These are phyloP conservation scores for Trichoderma hamatum DNA, from an alignment of 2,329 filamentous ascomycete species.

Conservation along the genomic window DNA sequence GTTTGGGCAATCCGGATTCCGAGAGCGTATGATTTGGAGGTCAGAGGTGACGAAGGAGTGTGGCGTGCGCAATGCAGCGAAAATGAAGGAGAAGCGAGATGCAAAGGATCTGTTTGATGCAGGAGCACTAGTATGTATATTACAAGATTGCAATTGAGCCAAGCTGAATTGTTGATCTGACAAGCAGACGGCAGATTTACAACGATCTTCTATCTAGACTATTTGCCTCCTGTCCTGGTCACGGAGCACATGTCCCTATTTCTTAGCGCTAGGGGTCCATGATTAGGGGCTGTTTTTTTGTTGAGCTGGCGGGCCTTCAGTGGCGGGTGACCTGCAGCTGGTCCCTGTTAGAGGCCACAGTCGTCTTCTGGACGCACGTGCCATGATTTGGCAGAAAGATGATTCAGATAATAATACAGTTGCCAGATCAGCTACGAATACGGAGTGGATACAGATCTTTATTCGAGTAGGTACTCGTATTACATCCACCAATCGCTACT, in stretches of 20 bases:
- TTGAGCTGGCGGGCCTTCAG: constrained; percentile 5
- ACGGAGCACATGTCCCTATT: constrained; percentile 11
- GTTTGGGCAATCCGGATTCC: constrained; percentile 22
- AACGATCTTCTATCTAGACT: background rate
- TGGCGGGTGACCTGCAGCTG: constrained; percentile 4
- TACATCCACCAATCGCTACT: background rate
- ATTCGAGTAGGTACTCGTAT: too few relatives aligned
- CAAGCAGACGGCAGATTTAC: background rate
- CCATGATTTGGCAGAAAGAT: background rate
- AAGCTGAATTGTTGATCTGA: background rate
- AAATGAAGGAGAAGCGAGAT: background rate
- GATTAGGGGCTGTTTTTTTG: constrained; percentile 22
- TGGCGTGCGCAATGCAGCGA: background rate
- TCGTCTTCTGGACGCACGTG: background rate
- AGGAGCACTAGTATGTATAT: background rate
- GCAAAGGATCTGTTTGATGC: background rate
- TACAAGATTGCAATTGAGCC: background rate
- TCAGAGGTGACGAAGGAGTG: background rate
- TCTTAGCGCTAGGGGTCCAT: background rate
- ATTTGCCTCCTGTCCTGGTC: background rate
- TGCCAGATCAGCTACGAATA: background rate
- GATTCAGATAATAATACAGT: background rate
- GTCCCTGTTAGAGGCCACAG: constrained; percentile 3
- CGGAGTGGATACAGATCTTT: background rate
- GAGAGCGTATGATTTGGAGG: too few relatives aligned